These are phyloP conservation scores for Globisporangium emineosum DNA, from an alignment of 352 stramenopile species.

Conservation along the genomic window DNA sequence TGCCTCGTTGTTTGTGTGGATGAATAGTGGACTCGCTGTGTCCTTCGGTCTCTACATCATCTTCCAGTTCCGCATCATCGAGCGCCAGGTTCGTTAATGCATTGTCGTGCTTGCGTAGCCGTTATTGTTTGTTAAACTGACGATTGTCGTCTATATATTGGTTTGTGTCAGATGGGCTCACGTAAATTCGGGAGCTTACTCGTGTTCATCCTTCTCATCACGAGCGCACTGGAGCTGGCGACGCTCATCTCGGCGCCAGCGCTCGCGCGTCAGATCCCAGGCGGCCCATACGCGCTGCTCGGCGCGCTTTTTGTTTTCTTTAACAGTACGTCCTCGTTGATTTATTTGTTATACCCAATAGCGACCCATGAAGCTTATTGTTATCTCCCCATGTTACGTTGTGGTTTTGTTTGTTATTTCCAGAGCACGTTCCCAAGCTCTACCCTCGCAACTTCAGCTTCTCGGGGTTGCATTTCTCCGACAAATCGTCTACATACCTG, in stretches of 20 bases:
- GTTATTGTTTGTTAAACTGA: no score
- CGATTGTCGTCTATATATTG: background rate
- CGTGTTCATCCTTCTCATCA: conserved; percentile 59
- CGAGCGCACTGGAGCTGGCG: conserved; percentile 41
- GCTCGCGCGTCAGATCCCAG: conserved; percentile 40
- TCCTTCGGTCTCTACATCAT: conserved; percentile 81
- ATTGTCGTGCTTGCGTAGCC: no score
- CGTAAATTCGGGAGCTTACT: conserved; percentile 81
- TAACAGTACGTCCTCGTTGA: conserved; percentile 45
- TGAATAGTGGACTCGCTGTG: conserved; percentile 59
- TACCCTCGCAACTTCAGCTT: conserved; percentile 57
- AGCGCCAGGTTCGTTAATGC: conserved; percentile 44
- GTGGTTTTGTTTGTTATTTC: background rate
- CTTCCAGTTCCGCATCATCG: conserved; percentile 83
- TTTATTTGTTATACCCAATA: no score
- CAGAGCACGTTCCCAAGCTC: conserved; percentile 77
- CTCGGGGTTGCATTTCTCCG: conserved; percentile 73
- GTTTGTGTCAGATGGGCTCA: conserved; percentile 58
- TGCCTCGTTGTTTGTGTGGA: background rate
- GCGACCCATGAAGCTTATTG: no score
- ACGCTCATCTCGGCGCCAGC: conserved; percentile 39
- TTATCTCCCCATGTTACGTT: no score
- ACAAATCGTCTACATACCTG: conserved; percentile 79
- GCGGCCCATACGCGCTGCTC: conserved; percentile 69
- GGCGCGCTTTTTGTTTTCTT: conserved; percentile 76